Evolutionary conservation across 2,329 filamentous ascomycete species (phyloP), one percentile per base, ranked within the genome.

Genomic region (Aspergillus fijiensis): DNA sequence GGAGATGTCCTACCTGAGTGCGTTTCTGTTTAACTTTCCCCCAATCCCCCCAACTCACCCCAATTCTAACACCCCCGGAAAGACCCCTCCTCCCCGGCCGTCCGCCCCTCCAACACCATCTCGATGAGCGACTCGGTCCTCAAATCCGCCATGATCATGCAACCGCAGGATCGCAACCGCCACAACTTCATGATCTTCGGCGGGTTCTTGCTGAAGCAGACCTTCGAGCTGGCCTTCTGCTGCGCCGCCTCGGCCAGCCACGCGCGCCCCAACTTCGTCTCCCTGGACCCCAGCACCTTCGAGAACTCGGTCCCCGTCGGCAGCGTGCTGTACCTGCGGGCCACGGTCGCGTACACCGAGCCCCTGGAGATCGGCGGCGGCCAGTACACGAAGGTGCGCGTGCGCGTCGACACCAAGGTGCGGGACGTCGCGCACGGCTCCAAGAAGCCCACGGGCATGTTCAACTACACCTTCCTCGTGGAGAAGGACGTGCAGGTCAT

Each of bases 171-270:
- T 72, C 83, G 87, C 51, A 89, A 89, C 72, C 76, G 86, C 2
- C 88, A 91, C 73, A 87, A 89, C 68, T 89, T 89, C 73, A 90
- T 91, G 88, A 90, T 92, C 57, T 92, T 91, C 68, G 89, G 89
- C 55, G 89, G 89, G 14, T 91, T 88, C 71, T 82, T 91, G 11
- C 80, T 92, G 11, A 89, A 90, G 70, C 86, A 89, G 69, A 89
- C 88, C 0, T 91, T 91, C 67, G 89, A 92, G 74, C 81, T 91
- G 6, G 89, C 89, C 1, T 92, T 91, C 76, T 90, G 88, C 72
- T 89, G 87, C 69, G 88, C 87, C 0, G 87, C 89, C 1, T 85
- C 85, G 9, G 90, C 90, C 70, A 85, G 88, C 0, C 88, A 90
- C 70, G 82, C 84, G 1, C 81, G 88, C 3, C 89, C 89, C 1